Base-by-base conservation (phyloP, 306 rosid genomes). In the Medicago arabica region DNA sequence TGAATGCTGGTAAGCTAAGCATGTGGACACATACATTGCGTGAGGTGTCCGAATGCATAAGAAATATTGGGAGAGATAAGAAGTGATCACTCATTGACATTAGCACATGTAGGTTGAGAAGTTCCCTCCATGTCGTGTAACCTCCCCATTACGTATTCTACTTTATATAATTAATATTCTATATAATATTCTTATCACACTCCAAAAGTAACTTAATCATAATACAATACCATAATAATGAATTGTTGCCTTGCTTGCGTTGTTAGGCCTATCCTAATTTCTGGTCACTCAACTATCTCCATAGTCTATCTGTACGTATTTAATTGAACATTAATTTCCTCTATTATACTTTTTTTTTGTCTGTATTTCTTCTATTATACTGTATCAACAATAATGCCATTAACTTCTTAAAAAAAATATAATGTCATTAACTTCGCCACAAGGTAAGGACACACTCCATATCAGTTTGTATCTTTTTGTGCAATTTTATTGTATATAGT, bases 1-100 rank as follows among this genome's bases (percentile, higher is more conserved):
- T 77, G 89, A 87, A 80, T 77, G 84, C 63, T 54, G 79, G 84
- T 77, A 77, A 84, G 85, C 76, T 12, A 79, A 77, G 84, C 81
- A 84, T 82, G 86, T 79, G 89, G 84, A 71, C 83, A 81, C 82
- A 72, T 72, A 75, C 81, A 72, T 85, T 84, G 88, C 93, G 90
- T 87, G 90, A 80, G 88, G 80, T 85, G 85, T 82, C 83, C 78
- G 84, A 83, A 69, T 86, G 79, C 83, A 84, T 57, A 69, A 81
- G 49, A 80, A 84, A 80, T 77, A 84, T 77, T 23, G 8, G 49
- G 50, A 14, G 78, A 69, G 31, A 62, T 38, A 58, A 5, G 16
- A 25, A 58, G 7, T 66, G 69, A 67, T 71, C 54, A 76, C 65
- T 77, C 83, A 80, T 83, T 86, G 78, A 74, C 86, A 85, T 74